phyloP scores from a whole-genome alignment of 768 basidiomycete species.

The Tricholoma saponaceum region DNA sequence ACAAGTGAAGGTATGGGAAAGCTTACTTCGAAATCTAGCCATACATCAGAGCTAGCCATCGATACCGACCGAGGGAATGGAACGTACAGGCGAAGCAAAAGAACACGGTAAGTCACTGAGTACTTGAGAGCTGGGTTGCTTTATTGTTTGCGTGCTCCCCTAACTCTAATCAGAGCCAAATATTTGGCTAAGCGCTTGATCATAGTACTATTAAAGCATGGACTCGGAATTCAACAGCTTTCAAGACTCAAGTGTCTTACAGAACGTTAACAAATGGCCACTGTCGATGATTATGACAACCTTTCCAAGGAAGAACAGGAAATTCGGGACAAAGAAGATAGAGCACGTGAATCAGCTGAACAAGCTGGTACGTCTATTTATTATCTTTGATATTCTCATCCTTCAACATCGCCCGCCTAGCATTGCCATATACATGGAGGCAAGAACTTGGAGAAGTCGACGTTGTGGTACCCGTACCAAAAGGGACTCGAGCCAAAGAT shows the following conservation, averaged over 20 bases:
- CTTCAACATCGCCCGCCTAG: constrained; percentile 34
- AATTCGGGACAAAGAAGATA: constrained; percentile 61
- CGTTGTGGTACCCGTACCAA: constrained; percentile 76
- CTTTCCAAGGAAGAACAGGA: constrained; percentile 76
- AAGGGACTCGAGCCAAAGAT: constrained; percentile 80
- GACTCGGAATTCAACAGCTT: no score
- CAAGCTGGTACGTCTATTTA: constrained; percentile 66
- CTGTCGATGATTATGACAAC: constrained; percentile 63
- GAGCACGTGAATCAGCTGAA: constrained; percentile 68
- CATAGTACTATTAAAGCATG: no score
- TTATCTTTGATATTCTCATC: constrained; percentile 13
- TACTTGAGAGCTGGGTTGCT: no score
- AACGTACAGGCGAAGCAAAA: neutral
- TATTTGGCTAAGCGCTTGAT: neutral
- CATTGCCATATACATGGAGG: constrained; percentile 87
- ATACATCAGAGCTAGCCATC: constrained; percentile 62
- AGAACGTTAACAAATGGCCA: constrained; percentile 9
- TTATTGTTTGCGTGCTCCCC: neutral
- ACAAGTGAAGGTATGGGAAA: constrained; percentile 9
- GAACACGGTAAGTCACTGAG: neutral
- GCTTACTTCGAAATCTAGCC: constrained; percentile 74
- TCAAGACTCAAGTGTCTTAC: no score
- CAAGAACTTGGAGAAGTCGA: constrained; percentile 90
- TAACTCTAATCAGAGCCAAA: neutral
- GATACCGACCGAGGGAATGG: constrained; percentile 8